Conservation (phyloP, 139 green algal genomes). For the Auxenochlorella pyrenoidosa region DNA sequence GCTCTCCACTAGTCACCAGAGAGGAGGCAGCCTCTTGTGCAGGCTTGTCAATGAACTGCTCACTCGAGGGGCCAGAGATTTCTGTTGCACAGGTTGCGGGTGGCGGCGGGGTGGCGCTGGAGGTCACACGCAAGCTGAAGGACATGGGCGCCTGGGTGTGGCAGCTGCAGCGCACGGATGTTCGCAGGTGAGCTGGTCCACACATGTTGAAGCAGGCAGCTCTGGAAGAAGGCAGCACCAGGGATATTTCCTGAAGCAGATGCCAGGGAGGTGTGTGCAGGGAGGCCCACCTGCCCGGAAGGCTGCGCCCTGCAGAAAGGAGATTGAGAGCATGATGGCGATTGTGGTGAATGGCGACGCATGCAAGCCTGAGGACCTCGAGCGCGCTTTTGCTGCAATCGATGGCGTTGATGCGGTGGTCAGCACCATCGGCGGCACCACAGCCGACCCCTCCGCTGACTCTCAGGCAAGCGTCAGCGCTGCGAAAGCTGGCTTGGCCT, state of each 20-base stretch:
- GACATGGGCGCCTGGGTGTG: slow-evolving; percentile 97
- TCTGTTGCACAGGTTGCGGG: slow-evolving; percentile 45
- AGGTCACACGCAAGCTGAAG: slow-evolving; percentile 87
- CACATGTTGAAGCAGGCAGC: too few relatives aligned
- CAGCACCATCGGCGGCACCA: slow-evolving; percentile 88
- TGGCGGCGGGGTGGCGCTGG: slow-evolving; percentile 88
- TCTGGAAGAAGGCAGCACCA: neutral
- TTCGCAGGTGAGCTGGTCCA: slow-evolving; percentile 46
- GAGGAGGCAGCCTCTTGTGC: too few relatives aligned
- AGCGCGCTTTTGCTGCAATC: slow-evolving; percentile 83
- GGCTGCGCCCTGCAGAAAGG: slow-evolving; percentile 49
- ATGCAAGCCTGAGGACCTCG: slow-evolving; percentile 72
- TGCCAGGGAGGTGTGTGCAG: neutral
- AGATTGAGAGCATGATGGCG: slow-evolving; percentile 96
- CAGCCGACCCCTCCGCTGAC: slow-evolving; percentile 80
- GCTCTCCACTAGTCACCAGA: too few relatives aligned
- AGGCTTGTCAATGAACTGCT: neutral
- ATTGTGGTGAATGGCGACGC: slow-evolving; percentile 92
- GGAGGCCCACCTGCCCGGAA: too few relatives aligned
- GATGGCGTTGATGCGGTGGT: slow-evolving; percentile 95
- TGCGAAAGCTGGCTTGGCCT: neutral
- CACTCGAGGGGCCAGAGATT: neutral
- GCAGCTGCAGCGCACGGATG: slow-evolving; percentile 87
- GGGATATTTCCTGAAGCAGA: too few relatives aligned
- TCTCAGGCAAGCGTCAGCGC: slow-evolving; percentile 46